phyloP scores from a whole-genome alignment of 768 basidiomycete species.

The Termitomyces sp. region DNA sequence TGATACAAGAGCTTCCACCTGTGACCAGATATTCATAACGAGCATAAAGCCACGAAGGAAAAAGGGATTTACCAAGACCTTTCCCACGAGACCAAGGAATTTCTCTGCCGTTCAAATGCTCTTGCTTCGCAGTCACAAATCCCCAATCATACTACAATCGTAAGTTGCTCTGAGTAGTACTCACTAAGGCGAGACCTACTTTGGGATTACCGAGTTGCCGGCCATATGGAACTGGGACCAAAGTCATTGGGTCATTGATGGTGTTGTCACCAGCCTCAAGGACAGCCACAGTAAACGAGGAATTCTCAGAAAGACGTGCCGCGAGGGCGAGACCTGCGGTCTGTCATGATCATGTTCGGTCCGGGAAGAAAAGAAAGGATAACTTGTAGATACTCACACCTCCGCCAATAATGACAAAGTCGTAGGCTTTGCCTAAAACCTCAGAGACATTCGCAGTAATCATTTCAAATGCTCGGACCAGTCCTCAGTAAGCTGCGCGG shows the following conservation, averaged over 20 bases:
- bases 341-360: not conserved
- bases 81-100: slow-evolving; percentile 25
- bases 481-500: not conserved
- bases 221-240: slow-evolving; percentile 25
- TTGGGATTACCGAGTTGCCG: slow-evolving; percentile 21
- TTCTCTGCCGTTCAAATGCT: slow-evolving; percentile 18
- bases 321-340: slow-evolving; percentile 37
- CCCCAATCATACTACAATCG: slow-evolving; percentile 29
- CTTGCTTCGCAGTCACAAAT: slow-evolving; percentile 24
- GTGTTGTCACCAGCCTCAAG: slow-evolving; percentile 30
- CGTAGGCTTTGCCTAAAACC: slow-evolving; percentile 18
- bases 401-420: slow-evolving; percentile 25
- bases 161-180: not conserved
- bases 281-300: slow-evolving; percentile 29
- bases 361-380: not conserved
- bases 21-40: not conserved
- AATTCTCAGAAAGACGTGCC: slow-evolving; percentile 34
- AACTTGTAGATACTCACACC: slow-evolving; percentile 12
- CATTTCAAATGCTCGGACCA: not conserved
- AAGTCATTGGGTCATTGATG: slow-evolving; percentile 26
- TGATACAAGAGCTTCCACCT: slow-evolving; percentile 41
- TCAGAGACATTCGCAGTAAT: slow-evolving; percentile 8
- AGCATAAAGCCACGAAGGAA: too few relatives aligned
- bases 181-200: slow-evolving; percentile 8
- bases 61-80: slow-evolving; percentile 20